A percentile compares a stretch with the other conserved stretches of the same genome.
Evolutionary conservation across 495 filamentous ascomycete genomes (phyloP).

Genomic region (Podospora anserina): DNA sequence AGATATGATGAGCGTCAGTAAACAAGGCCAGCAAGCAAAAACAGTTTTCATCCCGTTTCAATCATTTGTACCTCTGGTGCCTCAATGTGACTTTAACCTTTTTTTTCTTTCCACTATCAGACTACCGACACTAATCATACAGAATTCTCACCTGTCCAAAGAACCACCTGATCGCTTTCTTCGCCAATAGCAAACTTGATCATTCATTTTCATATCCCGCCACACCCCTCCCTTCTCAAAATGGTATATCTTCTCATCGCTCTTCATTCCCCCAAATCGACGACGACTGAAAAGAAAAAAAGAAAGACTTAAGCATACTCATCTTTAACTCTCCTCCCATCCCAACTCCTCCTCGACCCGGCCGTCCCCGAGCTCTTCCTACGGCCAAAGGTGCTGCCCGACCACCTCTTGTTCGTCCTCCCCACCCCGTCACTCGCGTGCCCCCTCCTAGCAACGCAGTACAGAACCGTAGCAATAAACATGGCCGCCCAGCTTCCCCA

Average conservation of each 20-base stretch:
- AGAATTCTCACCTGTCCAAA: not conserved
- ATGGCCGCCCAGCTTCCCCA: slow-evolving; percentile 74
- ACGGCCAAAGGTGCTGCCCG: not conserved
- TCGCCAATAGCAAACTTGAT: not conserved
- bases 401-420: not conserved
- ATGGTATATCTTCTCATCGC: not conserved
- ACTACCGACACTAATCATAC: not conserved
- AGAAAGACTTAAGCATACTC: slow-evolving; percentile 45
- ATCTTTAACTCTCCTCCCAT: slow-evolving; percentile 61
- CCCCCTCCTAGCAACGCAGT: slow-evolving; percentile 54
- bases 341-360: slow-evolving; percentile 41
- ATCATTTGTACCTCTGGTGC: too few species aligned
- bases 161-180: not conserved
- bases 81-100: too few species aligned
- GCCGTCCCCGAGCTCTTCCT: slow-evolving; percentile 38
- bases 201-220: not conserved
- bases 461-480: slow-evolving; percentile 66
- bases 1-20: not conserved
- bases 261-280: too few species aligned
- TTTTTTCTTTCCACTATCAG: too few species aligned
- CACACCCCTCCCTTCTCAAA: not conserved
- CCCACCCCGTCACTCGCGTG: slow-evolving; percentile 6
- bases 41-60: not conserved
- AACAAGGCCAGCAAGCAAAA: not conserved
- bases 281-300: too few species aligned